Evolutionary conservation across 2,329 filamentous ascomycete species (phyloP).

Genomic region (Microsporum audouinii): DNA sequence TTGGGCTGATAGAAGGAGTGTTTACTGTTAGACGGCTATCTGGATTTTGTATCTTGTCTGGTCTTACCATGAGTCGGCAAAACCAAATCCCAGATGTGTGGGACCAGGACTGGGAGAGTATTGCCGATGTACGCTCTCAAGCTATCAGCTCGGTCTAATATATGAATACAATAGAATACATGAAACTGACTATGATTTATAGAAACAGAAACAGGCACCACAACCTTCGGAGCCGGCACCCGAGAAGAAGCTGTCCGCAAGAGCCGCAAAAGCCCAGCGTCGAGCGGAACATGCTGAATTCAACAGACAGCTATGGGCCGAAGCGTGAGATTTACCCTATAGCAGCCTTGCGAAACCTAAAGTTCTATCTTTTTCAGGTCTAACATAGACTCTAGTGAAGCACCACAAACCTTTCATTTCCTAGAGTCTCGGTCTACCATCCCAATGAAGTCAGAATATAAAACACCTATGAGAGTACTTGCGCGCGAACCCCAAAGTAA

Average conservation of each 20-base stretch:
- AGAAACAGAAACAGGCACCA: slow-evolving; percentile 28
- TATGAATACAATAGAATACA: not conserved
- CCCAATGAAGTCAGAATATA: slow-evolving; percentile 60
- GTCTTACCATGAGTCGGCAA: slow-evolving; percentile 31
- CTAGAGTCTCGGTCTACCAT: slow-evolving; percentile 53
- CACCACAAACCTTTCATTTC: slow-evolving; percentile 63
- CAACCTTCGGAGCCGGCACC: slow-evolving; percentile 18
- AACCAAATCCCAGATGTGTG: slow-evolving; percentile 62
- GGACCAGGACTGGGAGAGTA: slow-evolving; percentile 81
- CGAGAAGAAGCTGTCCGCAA: slow-evolving; percentile 38
- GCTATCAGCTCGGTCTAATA: not conserved
- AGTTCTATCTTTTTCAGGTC: not conserved
- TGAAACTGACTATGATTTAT: too few species aligned
- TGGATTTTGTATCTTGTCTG: not conserved
- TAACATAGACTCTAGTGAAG: slow-evolving; percentile 45
- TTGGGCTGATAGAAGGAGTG: not conserved
- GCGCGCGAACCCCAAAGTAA: slow-evolving; percentile 61
- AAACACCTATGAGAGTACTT: slow-evolving; percentile 71
- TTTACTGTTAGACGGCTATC: not conserved
- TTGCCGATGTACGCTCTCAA: slow-evolving; percentile 52
- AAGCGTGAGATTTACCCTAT: slow-evolving; percentile 51
- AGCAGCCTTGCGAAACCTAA: not conserved
- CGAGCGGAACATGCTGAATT: slow-evolving; percentile 69
- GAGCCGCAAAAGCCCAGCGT: slow-evolving; percentile 62
- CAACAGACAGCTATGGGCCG: slow-evolving; percentile 79